Evolutionary conservation across 2,329 filamentous ascomycete genomes (phyloP).

Genomic region (Exophiala calicioides): DNA sequence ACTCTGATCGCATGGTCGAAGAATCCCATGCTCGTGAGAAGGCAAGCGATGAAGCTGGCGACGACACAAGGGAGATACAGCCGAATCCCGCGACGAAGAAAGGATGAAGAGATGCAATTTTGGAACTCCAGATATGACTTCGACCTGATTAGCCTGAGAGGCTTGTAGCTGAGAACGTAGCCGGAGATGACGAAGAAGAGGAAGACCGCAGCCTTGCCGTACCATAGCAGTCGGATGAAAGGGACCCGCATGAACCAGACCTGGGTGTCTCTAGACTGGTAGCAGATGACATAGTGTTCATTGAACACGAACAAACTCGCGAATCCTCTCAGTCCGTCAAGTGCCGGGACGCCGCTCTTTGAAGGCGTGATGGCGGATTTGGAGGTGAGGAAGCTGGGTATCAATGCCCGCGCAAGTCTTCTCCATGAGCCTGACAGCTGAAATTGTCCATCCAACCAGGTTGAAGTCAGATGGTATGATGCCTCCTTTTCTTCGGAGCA

Average conservation of each 20-base stretch:
- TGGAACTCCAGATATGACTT: constrained; percentile 42
- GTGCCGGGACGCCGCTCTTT: constrained; percentile 18
- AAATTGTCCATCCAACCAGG: constrained; percentile 1
- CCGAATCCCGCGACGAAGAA: constrained; percentile 45
- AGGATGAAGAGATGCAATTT: constrained; percentile 41
- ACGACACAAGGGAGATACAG: constrained; percentile 45
- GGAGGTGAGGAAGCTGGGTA: constrained; percentile 15
- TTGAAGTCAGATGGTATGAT: not conserved
- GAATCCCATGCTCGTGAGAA: constrained; percentile 40
- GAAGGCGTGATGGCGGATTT: constrained; percentile 8
- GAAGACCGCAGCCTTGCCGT: constrained; percentile 35
- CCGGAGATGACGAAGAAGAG: constrained; percentile 52
- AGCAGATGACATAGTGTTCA: constrained; percentile 23
- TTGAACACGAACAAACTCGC: constrained; percentile 35
- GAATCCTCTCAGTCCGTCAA: constrained; percentile 46
- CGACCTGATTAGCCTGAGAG: constrained; percentile 41
- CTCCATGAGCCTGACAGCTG: constrained; percentile 2
- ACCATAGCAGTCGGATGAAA: constrained; percentile 19
- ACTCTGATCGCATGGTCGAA: constrained; percentile 11
- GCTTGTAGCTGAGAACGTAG: constrained; percentile 49
- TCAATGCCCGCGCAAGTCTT: constrained; percentile 5
- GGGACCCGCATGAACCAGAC: constrained; percentile 16
- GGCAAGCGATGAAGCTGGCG: constrained; percentile 41
- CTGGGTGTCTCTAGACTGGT: constrained; percentile 15
- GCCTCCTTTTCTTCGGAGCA: too few species aligned